A percentile compares a stretch with the other conserved stretches of the same genome.
Conservation (phyloP, 2,329 filamentous ascomycete genomes). For the Alternaria metachromatica region DNA sequence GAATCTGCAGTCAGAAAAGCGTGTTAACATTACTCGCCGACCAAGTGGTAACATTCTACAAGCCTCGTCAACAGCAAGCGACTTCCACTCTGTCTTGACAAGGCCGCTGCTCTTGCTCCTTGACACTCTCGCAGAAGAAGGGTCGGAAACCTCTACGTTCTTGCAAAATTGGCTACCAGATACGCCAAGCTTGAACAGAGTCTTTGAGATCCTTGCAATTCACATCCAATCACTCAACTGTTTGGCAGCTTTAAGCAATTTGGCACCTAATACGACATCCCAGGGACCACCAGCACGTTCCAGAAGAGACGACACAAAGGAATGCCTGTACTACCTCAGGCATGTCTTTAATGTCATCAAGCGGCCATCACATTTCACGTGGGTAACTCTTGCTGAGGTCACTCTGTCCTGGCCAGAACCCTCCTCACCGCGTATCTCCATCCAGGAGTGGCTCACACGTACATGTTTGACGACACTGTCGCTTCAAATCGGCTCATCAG, state of each 20-base stretch:
- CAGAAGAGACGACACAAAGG: slow-evolving; percentile 70
- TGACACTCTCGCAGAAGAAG: slow-evolving; percentile 76
- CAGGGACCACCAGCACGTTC: slow-evolving; percentile 1
- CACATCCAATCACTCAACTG: slow-evolving; percentile 44
- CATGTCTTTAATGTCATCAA: slow-evolving; percentile 76
- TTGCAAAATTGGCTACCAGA: slow-evolving; percentile 81
- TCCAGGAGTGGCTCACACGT: slow-evolving; percentile 73
- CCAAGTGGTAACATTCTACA: slow-evolving; percentile 37
- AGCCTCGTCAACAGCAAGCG: slow-evolving; percentile 50
- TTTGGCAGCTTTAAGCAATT: slow-evolving; percentile 24
- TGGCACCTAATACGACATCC: slow-evolving; percentile 16
- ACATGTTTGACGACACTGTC: slow-evolving; percentile 70
- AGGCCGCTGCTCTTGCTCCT: slow-evolving; percentile 82
- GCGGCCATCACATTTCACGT: slow-evolving; percentile 71
- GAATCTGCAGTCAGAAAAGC: slow-evolving; percentile 45
- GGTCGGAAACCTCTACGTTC: slow-evolving; percentile 76
- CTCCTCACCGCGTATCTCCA: slow-evolving; percentile 54
- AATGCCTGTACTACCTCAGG: slow-evolving; percentile 79
- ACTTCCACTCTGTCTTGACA: slow-evolving; percentile 77
- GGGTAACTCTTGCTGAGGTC: slow-evolving; percentile 72
- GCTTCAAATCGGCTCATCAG: slow-evolving; percentile 46
- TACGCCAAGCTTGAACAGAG: slow-evolving; percentile 59
- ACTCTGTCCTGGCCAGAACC: slow-evolving; percentile 58
- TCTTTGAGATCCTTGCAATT: slow-evolving; percentile 47
- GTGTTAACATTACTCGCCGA: slow-evolving; percentile 36